These are phyloP conservation scores for Blechomonas ayalai DNA, from an alignment of 208 protist species.

Conservation along the genomic window DNA sequence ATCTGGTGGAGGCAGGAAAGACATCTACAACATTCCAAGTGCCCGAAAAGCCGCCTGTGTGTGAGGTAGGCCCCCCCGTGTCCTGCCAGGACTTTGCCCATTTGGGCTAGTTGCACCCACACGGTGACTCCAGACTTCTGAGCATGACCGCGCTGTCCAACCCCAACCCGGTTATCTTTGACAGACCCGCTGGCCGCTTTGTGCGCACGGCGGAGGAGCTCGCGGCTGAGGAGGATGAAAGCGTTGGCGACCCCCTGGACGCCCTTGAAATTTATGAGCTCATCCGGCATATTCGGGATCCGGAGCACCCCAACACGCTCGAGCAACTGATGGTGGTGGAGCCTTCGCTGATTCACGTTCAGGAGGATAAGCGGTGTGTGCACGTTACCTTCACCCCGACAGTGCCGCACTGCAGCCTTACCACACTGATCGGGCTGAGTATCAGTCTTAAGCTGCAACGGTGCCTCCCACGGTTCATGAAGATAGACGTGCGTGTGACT, in stretches of 20 bases:
- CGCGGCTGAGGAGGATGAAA: constrained; percentile 43
- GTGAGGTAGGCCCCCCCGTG: no score
- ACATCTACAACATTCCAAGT: no score
- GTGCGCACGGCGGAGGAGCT: constrained; percentile 30
- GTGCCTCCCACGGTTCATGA: constrained; percentile 91
- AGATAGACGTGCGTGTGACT: constrained; percentile 91
- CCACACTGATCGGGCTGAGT: constrained; percentile 97
- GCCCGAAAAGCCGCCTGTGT: no score
- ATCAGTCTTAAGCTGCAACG: constrained; percentile 95
- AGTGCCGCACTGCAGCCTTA: constrained; percentile 98
- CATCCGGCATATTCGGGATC: constrained; percentile 96
- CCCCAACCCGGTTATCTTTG: constrained; percentile 58
- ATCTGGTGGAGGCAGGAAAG: no score
- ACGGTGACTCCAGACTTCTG: not conserved
- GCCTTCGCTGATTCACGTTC: constrained; percentile 84
- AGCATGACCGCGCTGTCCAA: constrained; percentile 44
- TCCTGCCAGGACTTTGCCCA: no score
- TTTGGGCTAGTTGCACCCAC: not conserved
- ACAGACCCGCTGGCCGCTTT: constrained; percentile 1
- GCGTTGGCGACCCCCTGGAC: constrained; percentile 86
- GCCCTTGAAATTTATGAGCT: constrained; percentile 93
- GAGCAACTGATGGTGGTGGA: constrained; percentile 96
- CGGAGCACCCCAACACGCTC: constrained; percentile 97
- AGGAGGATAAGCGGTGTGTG: constrained; percentile 66
- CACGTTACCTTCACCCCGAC: constrained; percentile 97